Evolutionary conservation across 78 protist genomes (phyloP).

Genomic region (Dictyostelium capitatum): DNA sequence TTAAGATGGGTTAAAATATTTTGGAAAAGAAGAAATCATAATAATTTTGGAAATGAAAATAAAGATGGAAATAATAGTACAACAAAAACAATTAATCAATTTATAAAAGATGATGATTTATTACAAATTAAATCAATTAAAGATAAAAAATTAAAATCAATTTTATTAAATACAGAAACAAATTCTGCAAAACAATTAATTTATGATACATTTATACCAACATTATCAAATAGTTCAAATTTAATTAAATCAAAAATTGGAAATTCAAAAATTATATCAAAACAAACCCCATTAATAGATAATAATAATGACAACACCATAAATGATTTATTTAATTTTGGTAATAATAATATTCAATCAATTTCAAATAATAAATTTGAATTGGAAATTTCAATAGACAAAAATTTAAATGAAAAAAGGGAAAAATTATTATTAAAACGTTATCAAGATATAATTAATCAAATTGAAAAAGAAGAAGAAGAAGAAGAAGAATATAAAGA

Average conservation of each 20-base stretch:
- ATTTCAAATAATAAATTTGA: neutral
- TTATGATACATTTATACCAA: neutral
- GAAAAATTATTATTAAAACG: neutral
- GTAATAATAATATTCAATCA: neutral
- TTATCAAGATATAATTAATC: neutral
- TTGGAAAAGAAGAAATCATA: slow-evolving; percentile 45
- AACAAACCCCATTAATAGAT: neutral
- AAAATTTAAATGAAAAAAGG: neutral
- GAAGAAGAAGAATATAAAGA: neutral
- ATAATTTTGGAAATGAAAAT: neutral
- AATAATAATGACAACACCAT: neutral
- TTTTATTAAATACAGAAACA: neutral
- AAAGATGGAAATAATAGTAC: neutral
- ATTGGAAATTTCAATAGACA: slow-evolving; percentile 13
- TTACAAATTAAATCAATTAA: neutral
- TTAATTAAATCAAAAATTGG: neutral
- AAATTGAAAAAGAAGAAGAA: no score
- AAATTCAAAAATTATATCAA: slow-evolving; percentile 8
- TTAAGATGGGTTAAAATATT: slow-evolving; percentile 59
- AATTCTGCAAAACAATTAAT: slow-evolving; percentile 17
- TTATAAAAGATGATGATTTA: neutral
- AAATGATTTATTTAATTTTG: neutral
- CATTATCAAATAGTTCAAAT: neutral
- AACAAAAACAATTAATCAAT: neutral
- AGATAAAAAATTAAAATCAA: neutral